A percentile compares a stretch with the other conserved stretches of the same genome.
Conservation (phyloP, 2,329 filamentous ascomycete genomes). For the Microsporum canis region DNA sequence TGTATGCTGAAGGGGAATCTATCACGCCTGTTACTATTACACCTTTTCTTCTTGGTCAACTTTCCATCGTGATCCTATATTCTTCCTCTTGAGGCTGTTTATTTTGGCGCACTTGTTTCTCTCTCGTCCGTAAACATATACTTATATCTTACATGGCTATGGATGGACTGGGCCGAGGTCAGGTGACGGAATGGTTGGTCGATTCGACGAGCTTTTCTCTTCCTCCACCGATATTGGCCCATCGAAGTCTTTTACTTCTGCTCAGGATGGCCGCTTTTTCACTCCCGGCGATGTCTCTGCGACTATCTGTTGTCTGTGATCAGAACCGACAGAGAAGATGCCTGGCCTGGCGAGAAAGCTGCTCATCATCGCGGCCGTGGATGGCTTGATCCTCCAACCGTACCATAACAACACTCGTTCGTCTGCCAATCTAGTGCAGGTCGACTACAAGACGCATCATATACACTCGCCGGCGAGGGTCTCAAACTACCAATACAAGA, state of each 20-base stretch:
- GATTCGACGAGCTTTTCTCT: constrained; percentile 2
- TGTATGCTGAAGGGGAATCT: constrained; percentile 1
- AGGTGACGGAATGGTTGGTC: background rate
- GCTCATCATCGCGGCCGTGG: constrained; percentile 65
- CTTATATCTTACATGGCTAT: background rate
- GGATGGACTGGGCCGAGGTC: background rate
- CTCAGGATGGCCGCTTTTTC: background rate
- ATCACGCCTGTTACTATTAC: background rate
- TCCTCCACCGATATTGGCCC: background rate
- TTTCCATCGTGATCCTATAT: background rate
- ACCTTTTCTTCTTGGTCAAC: background rate
- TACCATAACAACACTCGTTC: constrained; percentile 39
- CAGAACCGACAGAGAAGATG: constrained; percentile 41
- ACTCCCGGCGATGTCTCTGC: background rate
- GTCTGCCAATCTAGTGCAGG: constrained; percentile 39
- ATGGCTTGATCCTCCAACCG: constrained; percentile 73
- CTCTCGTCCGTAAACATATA: background rate
- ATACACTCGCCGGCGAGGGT: constrained; percentile 38
- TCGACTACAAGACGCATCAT: constrained; percentile 55
- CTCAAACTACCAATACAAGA: constrained; percentile 20
- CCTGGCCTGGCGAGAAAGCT: constrained; percentile 68
- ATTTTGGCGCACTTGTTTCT: too few species aligned
- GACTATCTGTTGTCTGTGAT: background rate
- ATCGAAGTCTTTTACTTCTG: background rate
- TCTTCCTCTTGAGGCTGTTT: background rate